phyloP scores from a whole-genome alignment of 257 asterid species.

The Petunia secreta region DNA sequence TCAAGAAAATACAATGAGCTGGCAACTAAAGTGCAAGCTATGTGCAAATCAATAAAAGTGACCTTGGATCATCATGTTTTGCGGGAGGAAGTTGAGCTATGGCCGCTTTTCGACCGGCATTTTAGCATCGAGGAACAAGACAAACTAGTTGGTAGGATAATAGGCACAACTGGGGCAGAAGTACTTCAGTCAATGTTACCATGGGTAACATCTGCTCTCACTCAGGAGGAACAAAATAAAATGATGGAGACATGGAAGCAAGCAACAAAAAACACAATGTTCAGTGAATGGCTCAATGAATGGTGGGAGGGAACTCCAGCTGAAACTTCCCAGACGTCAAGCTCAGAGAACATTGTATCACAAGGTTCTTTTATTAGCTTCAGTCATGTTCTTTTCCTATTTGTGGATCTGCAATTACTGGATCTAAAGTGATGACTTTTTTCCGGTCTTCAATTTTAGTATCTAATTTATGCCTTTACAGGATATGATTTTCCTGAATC shows the following conservation, averaged over 20 bases:
- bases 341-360: slow-evolving; percentile 52
- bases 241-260: slow-evolving; percentile 96
- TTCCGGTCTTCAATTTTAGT: slow-evolving; percentile 18
- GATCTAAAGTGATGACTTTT: slow-evolving; percentile 16
- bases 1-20: slow-evolving; percentile 70
- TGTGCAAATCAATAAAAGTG: slow-evolving; percentile 97
- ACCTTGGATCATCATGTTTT: slow-evolving; percentile 93
- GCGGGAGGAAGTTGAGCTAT: slow-evolving; percentile 94
- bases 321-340: slow-evolving; percentile 47
- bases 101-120: slow-evolving; percentile 96
- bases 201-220: slow-evolving; percentile 97
- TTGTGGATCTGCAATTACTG: background rate
- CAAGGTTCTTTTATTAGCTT: slow-evolving; percentile 49
- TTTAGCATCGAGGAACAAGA: slow-evolving; percentile 94
- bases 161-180: slow-evolving; percentile 98
- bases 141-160: slow-evolving; percentile 88
- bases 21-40: slow-evolving; percentile 91
- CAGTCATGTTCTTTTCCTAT: slow-evolving; percentile 2
- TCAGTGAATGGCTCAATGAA: slow-evolving; percentile 96
- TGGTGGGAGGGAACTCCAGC: slow-evolving; percentile 90
- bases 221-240: slow-evolving; percentile 94
- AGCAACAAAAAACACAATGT: slow-evolving; percentile 98
- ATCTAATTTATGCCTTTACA: slow-evolving; percentile 34
- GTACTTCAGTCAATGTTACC: slow-evolving; percentile 98
- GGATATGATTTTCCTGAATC: slow-evolving; percentile 70